Percentiles rank a stretch among this genome's conserved stretches.
These are phyloP conservation scores for Abrus pulchellus DNA, from an alignment of 306 rosid species.

Conservation along the genomic window DNA sequence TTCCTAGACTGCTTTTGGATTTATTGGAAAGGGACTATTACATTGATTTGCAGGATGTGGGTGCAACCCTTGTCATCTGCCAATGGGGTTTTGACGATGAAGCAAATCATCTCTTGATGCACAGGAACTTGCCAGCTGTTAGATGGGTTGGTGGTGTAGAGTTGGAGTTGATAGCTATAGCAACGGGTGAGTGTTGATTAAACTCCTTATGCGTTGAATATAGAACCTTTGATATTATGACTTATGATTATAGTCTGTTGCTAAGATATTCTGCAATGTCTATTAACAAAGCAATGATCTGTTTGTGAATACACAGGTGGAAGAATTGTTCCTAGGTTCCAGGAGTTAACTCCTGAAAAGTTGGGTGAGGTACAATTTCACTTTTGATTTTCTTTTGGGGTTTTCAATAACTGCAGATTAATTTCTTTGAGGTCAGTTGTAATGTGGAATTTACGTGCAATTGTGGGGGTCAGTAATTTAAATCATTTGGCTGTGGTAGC, in stretches of 20 bases:
- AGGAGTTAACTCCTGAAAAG: conserved; percentile 90
- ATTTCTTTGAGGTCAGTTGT: not conserved
- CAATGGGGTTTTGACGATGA: conserved; percentile 99
- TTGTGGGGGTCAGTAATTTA: conserved; percentile 3
- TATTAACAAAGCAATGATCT: conserved; percentile 24
- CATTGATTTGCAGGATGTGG: conserved; percentile 76
- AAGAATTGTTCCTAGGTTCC: conserved; percentile 98
- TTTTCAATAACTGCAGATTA: not conserved
- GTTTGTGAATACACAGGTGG: conserved; percentile 77
- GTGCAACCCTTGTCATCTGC: conserved; percentile 95
- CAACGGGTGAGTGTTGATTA: conserved; percentile 74
- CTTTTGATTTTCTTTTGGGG: conserved; percentile 23
- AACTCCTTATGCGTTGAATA: conserved; percentile 23
- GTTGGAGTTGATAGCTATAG: conserved; percentile 97
- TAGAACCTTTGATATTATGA: not conserved
- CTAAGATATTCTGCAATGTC: conserved; percentile 8
- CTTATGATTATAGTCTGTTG: not conserved
- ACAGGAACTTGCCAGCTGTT: conserved; percentile 96
- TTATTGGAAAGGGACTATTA: conserved; percentile 1
- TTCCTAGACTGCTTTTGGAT: conserved; percentile 21
- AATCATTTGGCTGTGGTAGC: conserved; percentile 4
- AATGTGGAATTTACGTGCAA: conserved; percentile 20
- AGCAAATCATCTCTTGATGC: conserved; percentile 97
- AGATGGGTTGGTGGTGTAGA: conserved; percentile 99
- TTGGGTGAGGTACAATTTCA: conserved; percentile 78